A percentile compares a stretch with the other conserved stretches of the same genome.
phyloP scores from a whole-genome alignment of 2,329 filamentous ascomycete species.

The Dothiorella sarmentorum region DNA sequence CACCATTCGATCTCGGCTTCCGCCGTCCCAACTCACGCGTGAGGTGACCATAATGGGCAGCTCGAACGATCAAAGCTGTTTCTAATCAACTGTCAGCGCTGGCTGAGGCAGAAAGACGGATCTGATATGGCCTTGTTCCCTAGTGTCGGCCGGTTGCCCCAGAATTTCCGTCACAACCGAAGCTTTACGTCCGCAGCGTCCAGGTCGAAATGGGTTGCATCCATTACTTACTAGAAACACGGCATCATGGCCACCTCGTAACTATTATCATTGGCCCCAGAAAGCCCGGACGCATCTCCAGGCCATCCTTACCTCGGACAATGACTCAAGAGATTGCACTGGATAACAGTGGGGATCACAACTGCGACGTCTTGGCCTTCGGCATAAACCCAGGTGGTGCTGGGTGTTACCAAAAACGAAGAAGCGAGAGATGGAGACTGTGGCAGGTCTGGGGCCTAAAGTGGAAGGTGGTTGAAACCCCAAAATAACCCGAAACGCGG shows the following conservation, averaged over 20 bases:
- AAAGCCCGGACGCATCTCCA: not conserved
- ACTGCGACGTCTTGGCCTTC: not conserved
- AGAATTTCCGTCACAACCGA: not conserved
- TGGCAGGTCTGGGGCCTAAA: not conserved
- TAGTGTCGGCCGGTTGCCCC: not conserved
- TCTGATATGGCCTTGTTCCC: not conserved
- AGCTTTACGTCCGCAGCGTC: not conserved
- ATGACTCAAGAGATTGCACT: no score
- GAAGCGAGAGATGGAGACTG: not conserved
- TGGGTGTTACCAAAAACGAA: not conserved
- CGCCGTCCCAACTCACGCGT: slow-evolving; percentile 6
- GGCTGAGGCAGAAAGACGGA: not conserved
- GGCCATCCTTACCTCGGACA: not conserved
- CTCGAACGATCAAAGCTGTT: not conserved
- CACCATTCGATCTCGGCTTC: not conserved
- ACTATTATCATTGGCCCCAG: not conserved
- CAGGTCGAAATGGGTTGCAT: not conserved
- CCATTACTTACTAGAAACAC: not conserved
- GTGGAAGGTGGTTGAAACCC: slow-evolving; percentile 9
- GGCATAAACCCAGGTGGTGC: not conserved
- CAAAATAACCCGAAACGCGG: not conserved
- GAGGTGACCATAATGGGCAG: slow-evolving; percentile 11
- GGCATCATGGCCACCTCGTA: not conserved
- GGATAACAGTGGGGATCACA: no score
- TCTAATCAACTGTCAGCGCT: not conserved